Base-by-base conservation (phyloP, 2,329 filamentous ascomycete species). In the Fusarium anguioides region DNA sequence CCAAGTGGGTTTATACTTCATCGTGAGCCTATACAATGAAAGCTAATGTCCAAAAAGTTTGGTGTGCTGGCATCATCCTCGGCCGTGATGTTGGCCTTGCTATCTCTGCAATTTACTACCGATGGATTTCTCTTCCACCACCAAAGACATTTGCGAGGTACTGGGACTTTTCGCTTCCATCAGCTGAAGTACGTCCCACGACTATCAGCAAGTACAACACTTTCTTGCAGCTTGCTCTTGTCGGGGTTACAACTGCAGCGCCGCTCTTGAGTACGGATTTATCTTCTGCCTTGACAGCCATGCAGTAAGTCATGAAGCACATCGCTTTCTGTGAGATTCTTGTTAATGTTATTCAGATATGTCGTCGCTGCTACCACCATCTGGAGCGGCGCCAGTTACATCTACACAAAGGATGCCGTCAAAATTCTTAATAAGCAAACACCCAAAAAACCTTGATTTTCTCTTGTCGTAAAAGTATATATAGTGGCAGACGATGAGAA, bases 91-190 rank as follows among this genome's bases (percentile, higher is more conserved):
- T 92, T 39, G 92, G 90, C 20, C 86, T 99, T 6, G 94, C 87
- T 24, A 84, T 97, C 21, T 89, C 94, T 3, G 96, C 96, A 23
- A 89, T 99, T 70, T 98, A 97, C 82, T 98, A 96, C 79, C 91
- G 96, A 66, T 98, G 93, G 87, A 96, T 97, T 69, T 96, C 93
- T 4, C 85, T 99, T 8, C 96, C 96, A 1, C 90, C 92, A 0
- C 96, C 96, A 3, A 98, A 98, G 81, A 98, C 96, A 0, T 92
- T 97, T 79, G 81, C 86, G 18, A 85, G 96, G 18, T 99, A 98
- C 80, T 99, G 96, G 96, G 96, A 99, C 79, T 98, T 99, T 76
- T 95, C 92, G 5, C 85, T 99, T 15, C 96, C 93, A 4, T 92
- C 89, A 36, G 93, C 93, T 4, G 92, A 96, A 79, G 93, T 96